phyloP scores from a whole-genome alignment of 2,329 filamentous ascomycete genomes.

The Fusarium sp. region DNA sequence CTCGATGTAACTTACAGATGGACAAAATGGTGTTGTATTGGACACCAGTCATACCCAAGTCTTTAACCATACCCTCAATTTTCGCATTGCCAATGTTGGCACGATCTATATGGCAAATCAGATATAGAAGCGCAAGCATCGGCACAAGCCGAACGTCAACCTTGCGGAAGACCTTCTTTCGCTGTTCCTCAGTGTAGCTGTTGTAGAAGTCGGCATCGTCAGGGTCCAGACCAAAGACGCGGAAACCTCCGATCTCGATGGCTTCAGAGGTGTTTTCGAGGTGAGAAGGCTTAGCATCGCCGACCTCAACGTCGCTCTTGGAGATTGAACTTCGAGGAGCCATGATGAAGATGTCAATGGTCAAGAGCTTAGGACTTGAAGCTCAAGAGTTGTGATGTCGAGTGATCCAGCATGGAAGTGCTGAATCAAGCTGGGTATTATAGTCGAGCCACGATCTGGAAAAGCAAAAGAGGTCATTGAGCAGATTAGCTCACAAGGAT shows the following conservation, averaged over 20 bases:
- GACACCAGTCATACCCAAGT: conserved; percentile 62
- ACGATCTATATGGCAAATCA: conserved; percentile 68
- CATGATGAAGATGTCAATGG: conserved; percentile 20
- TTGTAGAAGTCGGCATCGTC: conserved; percentile 44
- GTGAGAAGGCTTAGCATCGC: conserved; percentile 32
- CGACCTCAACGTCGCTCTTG: conserved; percentile 38
- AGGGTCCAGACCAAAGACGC: conserved; percentile 38
- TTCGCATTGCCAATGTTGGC: conserved; percentile 67
- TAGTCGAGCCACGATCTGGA: conserved; percentile 21
- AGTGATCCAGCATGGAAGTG: not conserved
- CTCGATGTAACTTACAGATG: conserved; percentile 72
- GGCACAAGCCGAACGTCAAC: conserved; percentile 55
- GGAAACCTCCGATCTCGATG: conserved; percentile 40
- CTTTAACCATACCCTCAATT: conserved; percentile 55
- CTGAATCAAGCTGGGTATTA: conserved; percentile 27
- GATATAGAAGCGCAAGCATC: conserved; percentile 67
- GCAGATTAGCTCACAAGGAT: conserved; percentile 8
- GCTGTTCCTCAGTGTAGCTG: conserved; percentile 38
- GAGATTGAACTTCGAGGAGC: conserved; percentile 39
- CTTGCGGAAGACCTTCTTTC: conserved; percentile 43
- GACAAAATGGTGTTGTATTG: conserved; percentile 69
- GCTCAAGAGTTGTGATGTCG: conserved; percentile 1
- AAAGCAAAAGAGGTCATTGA: conserved; percentile 10
- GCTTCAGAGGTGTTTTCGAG: conserved; percentile 32
- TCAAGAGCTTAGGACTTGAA: not conserved